phyloP scores from a whole-genome alignment of 176 grass and related monocot genomes.

The Cenchrus americanus region DNA sequence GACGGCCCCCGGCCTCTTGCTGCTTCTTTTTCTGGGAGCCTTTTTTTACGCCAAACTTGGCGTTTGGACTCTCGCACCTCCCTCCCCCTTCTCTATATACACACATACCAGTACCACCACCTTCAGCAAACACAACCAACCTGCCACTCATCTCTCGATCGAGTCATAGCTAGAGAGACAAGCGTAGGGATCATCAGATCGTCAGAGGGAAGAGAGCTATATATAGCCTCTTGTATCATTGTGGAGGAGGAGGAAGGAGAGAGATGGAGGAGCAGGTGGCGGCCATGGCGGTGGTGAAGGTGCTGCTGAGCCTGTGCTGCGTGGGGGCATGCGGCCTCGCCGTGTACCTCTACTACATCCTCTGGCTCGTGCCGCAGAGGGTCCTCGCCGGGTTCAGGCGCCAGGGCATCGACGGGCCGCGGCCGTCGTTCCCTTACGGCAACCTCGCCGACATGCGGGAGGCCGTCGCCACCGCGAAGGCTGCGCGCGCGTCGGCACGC shows the following conservation, averaged over 20 bases:
- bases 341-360: slow-evolving; percentile 67
- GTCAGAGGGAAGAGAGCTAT: no score
- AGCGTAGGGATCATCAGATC: no score
- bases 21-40: neutral
- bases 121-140: no score
- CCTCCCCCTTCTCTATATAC: neutral
- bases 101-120: no score
- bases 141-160: no score
- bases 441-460: slow-evolving; percentile 78
- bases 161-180: no score
- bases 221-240: no score
- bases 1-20: neutral
- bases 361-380: slow-evolving; percentile 68
- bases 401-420: slow-evolving; percentile 75
- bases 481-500: slow-evolving; percentile 1
- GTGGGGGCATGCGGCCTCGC: slow-evolving; percentile 63
- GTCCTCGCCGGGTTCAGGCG: slow-evolving; percentile 59
- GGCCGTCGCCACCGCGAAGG: slow-evolving; percentile 41
- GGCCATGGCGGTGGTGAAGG: slow-evolving; percentile 44
- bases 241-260: neutral
- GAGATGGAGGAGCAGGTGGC: neutral
- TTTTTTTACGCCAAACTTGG: slow-evolving; percentile 24
- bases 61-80: slow-evolving; percentile 30
- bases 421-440: slow-evolving; percentile 76
- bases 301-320: slow-evolving; percentile 52